Conservation (phyloP, 148 eudicot species). For the Rheum nobile region DNA sequence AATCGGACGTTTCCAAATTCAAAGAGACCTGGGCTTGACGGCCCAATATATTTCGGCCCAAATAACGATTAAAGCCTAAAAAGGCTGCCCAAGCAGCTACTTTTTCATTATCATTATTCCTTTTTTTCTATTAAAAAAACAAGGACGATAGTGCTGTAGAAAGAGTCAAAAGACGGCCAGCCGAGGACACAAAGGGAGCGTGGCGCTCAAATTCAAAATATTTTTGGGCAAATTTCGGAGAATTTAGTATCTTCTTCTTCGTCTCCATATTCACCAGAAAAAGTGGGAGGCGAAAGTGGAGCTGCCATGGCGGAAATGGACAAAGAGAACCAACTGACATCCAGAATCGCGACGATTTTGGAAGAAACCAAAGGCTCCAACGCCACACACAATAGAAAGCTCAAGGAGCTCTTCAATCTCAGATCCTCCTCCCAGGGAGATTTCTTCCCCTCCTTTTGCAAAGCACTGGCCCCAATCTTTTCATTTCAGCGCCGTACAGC, state of each 20-base stretch:
- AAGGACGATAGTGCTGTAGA: neutral
- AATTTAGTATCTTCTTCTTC: neutral
- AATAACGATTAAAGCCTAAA: neutral
- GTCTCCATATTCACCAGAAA: neutral
- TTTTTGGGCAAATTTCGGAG: neutral
- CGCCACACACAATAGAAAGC: constrained; percentile 80
- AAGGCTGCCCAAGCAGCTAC: neutral
- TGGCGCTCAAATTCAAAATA: constrained; percentile 9
- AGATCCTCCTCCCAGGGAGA: constrained; percentile 21
- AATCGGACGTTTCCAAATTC: too few relatives aligned
- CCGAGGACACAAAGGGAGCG: constrained; percentile 1
- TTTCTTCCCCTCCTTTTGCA: constrained; percentile 46
- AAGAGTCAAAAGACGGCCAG: neutral
- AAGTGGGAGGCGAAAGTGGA: neutral
- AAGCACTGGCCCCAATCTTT: constrained; percentile 58
- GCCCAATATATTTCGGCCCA: neutral
- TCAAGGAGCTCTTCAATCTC: constrained; percentile 63
- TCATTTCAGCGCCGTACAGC: constrained; percentile 47
- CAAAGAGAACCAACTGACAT: constrained; percentile 14
- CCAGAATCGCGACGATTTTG: constrained; percentile 39
- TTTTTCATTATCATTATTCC: neutral
- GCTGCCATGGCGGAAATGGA: constrained; percentile 12
- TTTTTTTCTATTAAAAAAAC: neutral
- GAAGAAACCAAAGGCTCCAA: constrained; percentile 49
- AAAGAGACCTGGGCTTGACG: neutral